A percentile compares a stretch with the other conserved stretches of the same genome.
Conservation (phyloP, 345 rosid species). For the Gossypium longicalyx region DNA sequence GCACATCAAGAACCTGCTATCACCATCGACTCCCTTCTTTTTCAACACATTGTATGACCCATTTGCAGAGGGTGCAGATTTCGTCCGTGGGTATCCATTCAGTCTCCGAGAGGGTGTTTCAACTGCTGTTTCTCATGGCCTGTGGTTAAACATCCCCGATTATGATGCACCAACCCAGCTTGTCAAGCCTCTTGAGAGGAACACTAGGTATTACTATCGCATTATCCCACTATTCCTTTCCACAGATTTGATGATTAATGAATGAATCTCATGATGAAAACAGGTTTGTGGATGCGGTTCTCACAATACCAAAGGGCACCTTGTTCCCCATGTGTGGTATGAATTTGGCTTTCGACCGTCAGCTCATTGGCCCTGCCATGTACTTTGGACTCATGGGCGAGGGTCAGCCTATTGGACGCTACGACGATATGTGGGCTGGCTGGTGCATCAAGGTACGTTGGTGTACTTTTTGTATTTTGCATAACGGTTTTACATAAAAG, state of each 20-base stretch:
- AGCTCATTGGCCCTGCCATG: constrained; percentile 91
- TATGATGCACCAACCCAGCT: constrained; percentile 99
- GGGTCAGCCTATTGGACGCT: constrained; percentile 93
- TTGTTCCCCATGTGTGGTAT: constrained; percentile 98
- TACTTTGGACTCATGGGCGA: constrained; percentile 99
- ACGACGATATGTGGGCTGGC: constrained; percentile 98
- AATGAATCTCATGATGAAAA: too few relatives aligned
- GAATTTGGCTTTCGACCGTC: constrained; percentile 88
- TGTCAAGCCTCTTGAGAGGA: constrained; percentile 90
- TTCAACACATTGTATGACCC: constrained; percentile 97
- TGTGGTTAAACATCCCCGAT: constrained; percentile 98
- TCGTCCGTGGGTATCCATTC: constrained; percentile 95
- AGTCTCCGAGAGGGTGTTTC: constrained; percentile 92
- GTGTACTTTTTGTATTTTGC: neutral
- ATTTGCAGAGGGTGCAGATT: constrained; percentile 80
- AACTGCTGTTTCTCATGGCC: constrained; percentile 95
- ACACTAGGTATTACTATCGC: constrained; percentile 24
- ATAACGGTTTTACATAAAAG: neutral
- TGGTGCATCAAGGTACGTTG: constrained; percentile 51
- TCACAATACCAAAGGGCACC: constrained; percentile 91
- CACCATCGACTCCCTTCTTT: constrained; percentile 81
- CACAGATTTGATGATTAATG: too few relatives aligned
- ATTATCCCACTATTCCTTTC: too few relatives aligned
- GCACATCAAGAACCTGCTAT: constrained; percentile 84
- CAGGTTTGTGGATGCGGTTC: constrained; percentile 62